A percentile compares a stretch with the other conserved stretches of the same genome.
These are phyloP conservation scores for Cymbidium sinense DNA, from an alignment of 106 monocot species.

Conservation along the genomic window DNA sequence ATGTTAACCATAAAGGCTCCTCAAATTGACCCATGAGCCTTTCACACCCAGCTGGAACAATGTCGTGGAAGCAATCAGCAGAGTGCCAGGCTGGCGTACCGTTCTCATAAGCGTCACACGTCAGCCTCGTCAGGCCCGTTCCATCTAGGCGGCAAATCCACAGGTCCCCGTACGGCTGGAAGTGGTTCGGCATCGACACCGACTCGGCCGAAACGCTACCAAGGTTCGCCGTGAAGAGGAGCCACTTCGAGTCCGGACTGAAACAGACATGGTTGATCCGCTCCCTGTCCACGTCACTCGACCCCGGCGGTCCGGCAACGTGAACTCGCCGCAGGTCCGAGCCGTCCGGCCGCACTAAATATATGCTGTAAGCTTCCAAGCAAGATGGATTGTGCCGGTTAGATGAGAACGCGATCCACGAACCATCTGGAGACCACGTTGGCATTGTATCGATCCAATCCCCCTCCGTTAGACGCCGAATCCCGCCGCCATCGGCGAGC, in stretches of 20 bases:
- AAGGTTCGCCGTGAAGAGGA: constrained; percentile 51
- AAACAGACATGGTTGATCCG: constrained; percentile 88
- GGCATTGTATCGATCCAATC: constrained; percentile 93
- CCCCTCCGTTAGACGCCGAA: constrained; percentile 60
- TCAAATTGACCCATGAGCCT: constrained; percentile 37
- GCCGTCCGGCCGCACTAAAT: constrained; percentile 62
- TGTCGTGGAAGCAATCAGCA: not conserved
- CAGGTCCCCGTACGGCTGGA: constrained; percentile 88
- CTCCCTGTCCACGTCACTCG: constrained; percentile 37
- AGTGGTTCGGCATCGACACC: constrained; percentile 63
- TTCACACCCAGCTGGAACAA: constrained; percentile 29
- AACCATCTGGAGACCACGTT: constrained; percentile 82
- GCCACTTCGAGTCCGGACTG: constrained; percentile 49
- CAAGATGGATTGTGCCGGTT: constrained; percentile 63
- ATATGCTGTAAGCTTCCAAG: constrained; percentile 37
- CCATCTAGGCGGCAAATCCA: constrained; percentile 57
- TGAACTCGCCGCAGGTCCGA: constrained; percentile 37
- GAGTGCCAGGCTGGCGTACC: constrained; percentile 77
- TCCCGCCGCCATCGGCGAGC: constrained; percentile 18
- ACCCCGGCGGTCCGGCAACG: constrained; percentile 41
- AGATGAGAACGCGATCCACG: constrained; percentile 82
- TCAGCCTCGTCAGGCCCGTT: constrained; percentile 44
- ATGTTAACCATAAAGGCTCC: constrained; percentile 49
- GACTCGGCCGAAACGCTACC: constrained; percentile 56
- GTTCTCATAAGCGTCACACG: constrained; percentile 71